Conservation (phyloP, 768 basidiomycete species). For the Auricularia sp. region DNA sequence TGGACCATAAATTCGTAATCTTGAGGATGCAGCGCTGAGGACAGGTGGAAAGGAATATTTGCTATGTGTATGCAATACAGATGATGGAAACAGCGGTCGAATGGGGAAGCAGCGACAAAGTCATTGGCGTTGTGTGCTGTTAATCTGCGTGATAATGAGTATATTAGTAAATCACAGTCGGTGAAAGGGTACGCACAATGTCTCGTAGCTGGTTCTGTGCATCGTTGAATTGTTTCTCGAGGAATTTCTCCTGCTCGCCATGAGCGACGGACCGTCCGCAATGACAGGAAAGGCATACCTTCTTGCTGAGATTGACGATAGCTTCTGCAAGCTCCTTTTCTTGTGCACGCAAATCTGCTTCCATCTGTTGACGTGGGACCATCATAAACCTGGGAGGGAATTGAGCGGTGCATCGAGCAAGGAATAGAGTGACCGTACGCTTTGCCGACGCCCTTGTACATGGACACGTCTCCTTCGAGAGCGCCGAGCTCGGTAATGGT, state of each 20-base stretch:
- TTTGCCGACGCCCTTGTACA: slow-evolving; percentile 94
- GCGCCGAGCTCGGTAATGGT: slow-evolving; percentile 74
- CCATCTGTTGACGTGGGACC: slow-evolving; percentile 72
- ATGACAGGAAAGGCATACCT: slow-evolving; percentile 37
- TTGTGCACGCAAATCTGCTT: slow-evolving; percentile 58
- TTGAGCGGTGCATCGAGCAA: background rate
- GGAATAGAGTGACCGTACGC: slow-evolving; percentile 45
- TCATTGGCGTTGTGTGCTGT: background rate
- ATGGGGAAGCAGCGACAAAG: background rate
- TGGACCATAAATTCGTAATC: too few relatives aligned
- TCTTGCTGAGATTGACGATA: slow-evolving; percentile 72
- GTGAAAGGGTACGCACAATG: slow-evolving; percentile 42
- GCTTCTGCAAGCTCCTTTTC: slow-evolving; percentile 84
- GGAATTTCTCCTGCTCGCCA: slow-evolving; percentile 65
- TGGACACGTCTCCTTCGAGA: slow-evolving; percentile 61
- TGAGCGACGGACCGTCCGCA: background rate
- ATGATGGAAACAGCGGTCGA: too few relatives aligned
- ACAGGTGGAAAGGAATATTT: too few relatives aligned
- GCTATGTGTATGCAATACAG: too few relatives aligned
- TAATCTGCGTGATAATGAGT: background rate
- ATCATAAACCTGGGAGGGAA: slow-evolving; percentile 70
- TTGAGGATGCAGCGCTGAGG: too few relatives aligned
- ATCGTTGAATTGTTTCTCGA: slow-evolving; percentile 90
- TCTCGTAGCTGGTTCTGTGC: slow-evolving; percentile 80
- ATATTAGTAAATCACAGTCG: background rate